Percentiles rank a stretch among this genome's conserved stretches.
These are phyloP conservation scores for Chalciporus pseudorubinellus DNA, from an alignment of 768 basidiomycete species.

Conservation along the genomic window DNA sequence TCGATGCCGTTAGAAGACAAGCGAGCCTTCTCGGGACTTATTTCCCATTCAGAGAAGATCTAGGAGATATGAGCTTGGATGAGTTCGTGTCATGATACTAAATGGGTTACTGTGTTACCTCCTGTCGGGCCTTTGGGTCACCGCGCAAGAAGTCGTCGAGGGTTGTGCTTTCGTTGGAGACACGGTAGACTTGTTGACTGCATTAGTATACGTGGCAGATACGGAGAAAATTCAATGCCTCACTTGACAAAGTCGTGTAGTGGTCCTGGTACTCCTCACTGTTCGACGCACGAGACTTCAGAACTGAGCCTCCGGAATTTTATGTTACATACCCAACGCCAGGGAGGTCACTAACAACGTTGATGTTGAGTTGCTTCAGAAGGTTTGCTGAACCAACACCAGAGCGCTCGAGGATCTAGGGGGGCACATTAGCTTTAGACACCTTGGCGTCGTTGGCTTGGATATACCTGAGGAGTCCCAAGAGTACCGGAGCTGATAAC, in stretches of 20 bases:
- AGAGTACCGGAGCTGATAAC: slow-evolving; percentile 66
- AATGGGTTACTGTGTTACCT: slow-evolving; percentile 33
- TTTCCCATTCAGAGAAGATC: slow-evolving; percentile 64
- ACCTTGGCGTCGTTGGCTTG: not conserved
- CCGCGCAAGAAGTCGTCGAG: slow-evolving; percentile 71
- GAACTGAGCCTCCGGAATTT: not conserved
- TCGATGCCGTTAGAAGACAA: slow-evolving; percentile 71
- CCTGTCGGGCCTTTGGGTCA: slow-evolving; percentile 53
- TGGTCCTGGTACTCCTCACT: slow-evolving; percentile 75
- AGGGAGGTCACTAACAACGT: slow-evolving; percentile 66
- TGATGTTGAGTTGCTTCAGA: slow-evolving; percentile 56
- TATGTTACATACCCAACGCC: slow-evolving; percentile 55
- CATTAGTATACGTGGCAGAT: not conserved
- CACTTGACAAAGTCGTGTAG: slow-evolving; percentile 66
- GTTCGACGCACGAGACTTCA: slow-evolving; percentile 3
- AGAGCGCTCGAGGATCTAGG: slow-evolving; percentile 65
- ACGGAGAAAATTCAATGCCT: slow-evolving; percentile 12
- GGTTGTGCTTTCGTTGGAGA: slow-evolving; percentile 61
- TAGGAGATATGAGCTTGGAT: slow-evolving; percentile 20
- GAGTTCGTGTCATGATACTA: not conserved
- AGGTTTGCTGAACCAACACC: slow-evolving; percentile 58
- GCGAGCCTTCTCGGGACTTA: slow-evolving; percentile 63
- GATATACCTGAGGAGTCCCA: slow-evolving; percentile 53
- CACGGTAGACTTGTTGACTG: slow-evolving; percentile 52
- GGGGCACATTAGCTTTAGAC: not conserved